Base-by-base conservation (phyloP, 345 rosid species). In the Citrus hindsii region DNA sequence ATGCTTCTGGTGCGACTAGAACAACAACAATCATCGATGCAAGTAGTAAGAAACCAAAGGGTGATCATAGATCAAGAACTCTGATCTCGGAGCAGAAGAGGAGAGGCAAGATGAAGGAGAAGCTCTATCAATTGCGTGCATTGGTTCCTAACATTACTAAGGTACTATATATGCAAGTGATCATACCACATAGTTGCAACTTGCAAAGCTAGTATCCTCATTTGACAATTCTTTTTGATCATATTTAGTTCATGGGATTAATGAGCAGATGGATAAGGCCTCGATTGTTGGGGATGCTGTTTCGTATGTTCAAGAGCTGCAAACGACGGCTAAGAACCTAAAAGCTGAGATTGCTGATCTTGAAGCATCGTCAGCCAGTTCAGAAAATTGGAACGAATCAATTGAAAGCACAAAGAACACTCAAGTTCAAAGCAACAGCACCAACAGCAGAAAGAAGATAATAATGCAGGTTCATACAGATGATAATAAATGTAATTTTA, bases 81-180 rank as follows among this genome's bases (percentile, higher is more conserved):
- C 82, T 90, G 88, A 77, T 95, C 40, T 93, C 94, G 5, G 97
- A 93, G 81, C 82, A 91, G 33, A 82, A 82, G 74, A 86, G 98
- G 81, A 86, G 98, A 71, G 88, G 93, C 7, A 83, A 90, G 73
- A 95, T 91, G 98, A 95, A 93, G 87, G 98, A 92, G 79, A 93
- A 89, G 88, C 98, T 95, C 69, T 92, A 92, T 59, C 89, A 90
- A 4, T 83, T 95, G 85, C 90, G 98, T 66, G 86, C 98, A 8
- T 80, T 95, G 74, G 98, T 95, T 79, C 98, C 98, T 7, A 91
- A 92, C 88, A 93, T 95, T 71, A 92, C 98, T 21, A 93, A 95
- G 97, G 98, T 92, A 87, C 7, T 18, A 51, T 12, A 3, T 42
- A 42, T 19, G n/a, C 4, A 19, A 65, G 42, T 32, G 19, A 30